Evolutionary conservation across 768 basidiomycete genomes (phyloP), one percentile per base, ranked within the genome.

Genomic region (Boletus sp.): DNA sequence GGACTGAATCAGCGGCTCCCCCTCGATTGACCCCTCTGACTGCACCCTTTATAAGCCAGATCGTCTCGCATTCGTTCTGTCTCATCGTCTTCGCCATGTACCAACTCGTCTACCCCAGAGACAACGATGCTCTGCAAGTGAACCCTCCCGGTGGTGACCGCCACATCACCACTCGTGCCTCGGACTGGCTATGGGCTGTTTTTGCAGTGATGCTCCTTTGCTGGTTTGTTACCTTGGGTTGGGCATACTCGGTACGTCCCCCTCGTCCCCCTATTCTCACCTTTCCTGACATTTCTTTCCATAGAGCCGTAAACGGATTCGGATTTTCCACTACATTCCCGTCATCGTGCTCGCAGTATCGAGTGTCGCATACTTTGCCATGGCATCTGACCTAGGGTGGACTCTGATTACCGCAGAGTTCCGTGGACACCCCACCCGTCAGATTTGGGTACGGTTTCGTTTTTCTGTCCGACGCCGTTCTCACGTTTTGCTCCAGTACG

Each of bases 181-280:
- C 81, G 0, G 74, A 82, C 66, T 84, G 78, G 79, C 66, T 80
- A 12, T 85, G 81, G 81, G 75, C 81, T 1, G 80, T 80, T 17
- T 82, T 83, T 59, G 75, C 80, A 9, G 37, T 83, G 58, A 80
- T 84, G 77, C 63, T 74, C 4, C 12, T 79, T 5, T 73, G 73
- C 18, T 77, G 78, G 59, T 51, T 82, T 36, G 50, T 65, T 45
- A 62, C 75, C 47, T 54, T 80, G 20, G 68, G 56, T 35, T 78
- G 76, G 74, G 75, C 61, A 52, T 71, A 55, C 70, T 71, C 56
- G 29, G 76, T 61, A 1, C 1, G 56, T 52, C 11, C 50, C 14
- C 14, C 14, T 60, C 11, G 14, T 12, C n/a, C 18, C 10, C 17
- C 7, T 32, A 8, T 15, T 28, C 24, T 5, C 15, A 0, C 4